Percentiles rank a stretch among this genome's conserved stretches.
These are phyloP conservation scores for Anthoceros angustus DNA, from an alignment of 225 moss, liverwort and hornwort genomes.

Conservation along the genomic window DNA sequence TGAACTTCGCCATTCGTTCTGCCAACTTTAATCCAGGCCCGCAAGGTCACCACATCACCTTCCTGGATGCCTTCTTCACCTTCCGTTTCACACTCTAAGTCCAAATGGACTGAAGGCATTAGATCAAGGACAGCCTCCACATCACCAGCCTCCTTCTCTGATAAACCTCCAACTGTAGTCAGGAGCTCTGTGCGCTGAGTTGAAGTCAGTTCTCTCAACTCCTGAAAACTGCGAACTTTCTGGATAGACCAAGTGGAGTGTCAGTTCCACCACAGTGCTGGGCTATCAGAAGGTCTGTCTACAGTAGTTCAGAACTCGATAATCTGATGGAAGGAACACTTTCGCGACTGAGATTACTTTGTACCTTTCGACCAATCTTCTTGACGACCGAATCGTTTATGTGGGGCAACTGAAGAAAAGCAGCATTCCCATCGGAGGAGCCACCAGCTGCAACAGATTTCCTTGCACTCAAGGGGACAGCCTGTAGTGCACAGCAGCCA, in stretches of 20 bases:
- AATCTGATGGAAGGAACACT: no score
- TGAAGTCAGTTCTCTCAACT: constrained; percentile 53
- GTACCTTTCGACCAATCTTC: constrained; percentile 80
- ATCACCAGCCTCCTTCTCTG: constrained; percentile 52
- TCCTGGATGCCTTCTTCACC: constrained; percentile 99
- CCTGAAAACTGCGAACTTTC: constrained; percentile 80
- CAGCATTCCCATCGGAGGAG: constrained; percentile 67
- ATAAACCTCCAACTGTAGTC: constrained; percentile 48
- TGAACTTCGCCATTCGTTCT: constrained; percentile 53
- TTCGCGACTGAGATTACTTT: no score
- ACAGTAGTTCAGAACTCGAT: no score
- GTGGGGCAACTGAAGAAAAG: constrained; percentile 84
- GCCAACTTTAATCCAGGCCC: constrained; percentile 66
- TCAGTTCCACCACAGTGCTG: no score
- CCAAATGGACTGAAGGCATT: constrained; percentile 57
- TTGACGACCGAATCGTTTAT: constrained; percentile 73
- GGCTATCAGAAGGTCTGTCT: no score
- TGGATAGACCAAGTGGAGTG: constrained; percentile 13
- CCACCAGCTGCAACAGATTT: constrained; percentile 42
- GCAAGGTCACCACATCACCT: constrained; percentile 84
- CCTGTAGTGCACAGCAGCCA: constrained; percentile 22
- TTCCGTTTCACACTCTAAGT: constrained; percentile 74
- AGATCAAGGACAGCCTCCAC: constrained; percentile 80
- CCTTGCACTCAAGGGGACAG: constrained; percentile 90
- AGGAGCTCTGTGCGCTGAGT: constrained; percentile 53